These are phyloP conservation scores for Pichia cephalocereana DNA, from an alignment of 805 yeast genomes.

Conservation along the genomic window DNA sequence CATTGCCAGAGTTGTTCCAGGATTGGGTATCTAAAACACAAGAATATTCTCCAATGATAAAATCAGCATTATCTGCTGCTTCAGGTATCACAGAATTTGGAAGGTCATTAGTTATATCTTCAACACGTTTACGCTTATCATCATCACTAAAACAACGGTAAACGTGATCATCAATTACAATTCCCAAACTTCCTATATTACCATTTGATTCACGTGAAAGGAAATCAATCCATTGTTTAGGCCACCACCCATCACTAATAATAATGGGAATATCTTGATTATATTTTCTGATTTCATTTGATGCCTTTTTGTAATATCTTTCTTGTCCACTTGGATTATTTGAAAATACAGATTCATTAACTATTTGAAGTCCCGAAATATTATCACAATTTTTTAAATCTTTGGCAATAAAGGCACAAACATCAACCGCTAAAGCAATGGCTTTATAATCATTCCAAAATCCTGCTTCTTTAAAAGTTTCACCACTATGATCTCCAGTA, in stretches of 20 bases:
- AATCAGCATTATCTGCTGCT: constrained; percentile 42
- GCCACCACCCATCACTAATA: constrained; percentile 94
- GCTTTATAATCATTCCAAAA: constrained; percentile 48
- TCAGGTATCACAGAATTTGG: constrained; percentile 40
- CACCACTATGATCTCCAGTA: constrained; percentile 77
- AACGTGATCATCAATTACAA: constrained; percentile 75
- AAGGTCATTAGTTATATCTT: constrained; percentile 51
- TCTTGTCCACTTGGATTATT: constrained; percentile 44
- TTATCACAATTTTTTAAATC: constrained; percentile 54
- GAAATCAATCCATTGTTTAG: constrained; percentile 69
- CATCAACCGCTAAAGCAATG: constrained; percentile 37
- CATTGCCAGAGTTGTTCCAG: constrained; percentile 44
- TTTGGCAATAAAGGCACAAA: constrained; percentile 50
- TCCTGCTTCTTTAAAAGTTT: constrained; percentile 44
- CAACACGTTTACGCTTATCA: constrained; percentile 60
- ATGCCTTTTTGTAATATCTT: constrained; percentile 57
- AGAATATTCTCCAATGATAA: constrained; percentile 83
- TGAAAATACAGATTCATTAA: constrained; percentile 72
- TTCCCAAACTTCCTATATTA: constrained; percentile 37
- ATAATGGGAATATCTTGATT: constrained; percentile 58
- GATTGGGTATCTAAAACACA: constrained; percentile 73
- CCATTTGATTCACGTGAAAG: constrained; percentile 34
- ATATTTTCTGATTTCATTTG: constrained; percentile 44
- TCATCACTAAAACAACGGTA: constrained; percentile 77
- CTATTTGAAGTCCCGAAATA: constrained; percentile 73